These are phyloP conservation scores for Sicyos baderoa DNA, from an alignment of 306 rosid species.

Conservation along the genomic window DNA sequence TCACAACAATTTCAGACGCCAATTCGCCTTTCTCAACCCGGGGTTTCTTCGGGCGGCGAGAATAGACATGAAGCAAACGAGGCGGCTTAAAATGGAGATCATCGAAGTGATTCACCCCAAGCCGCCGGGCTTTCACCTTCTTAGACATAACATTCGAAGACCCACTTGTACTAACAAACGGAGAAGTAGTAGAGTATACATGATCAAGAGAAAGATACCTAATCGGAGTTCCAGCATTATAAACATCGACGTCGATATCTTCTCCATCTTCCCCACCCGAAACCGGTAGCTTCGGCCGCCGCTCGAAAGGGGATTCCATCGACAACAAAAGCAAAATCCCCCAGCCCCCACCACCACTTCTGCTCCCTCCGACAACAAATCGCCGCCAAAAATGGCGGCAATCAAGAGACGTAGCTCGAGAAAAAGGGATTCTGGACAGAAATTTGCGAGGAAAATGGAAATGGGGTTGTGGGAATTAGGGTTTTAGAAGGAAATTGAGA, in stretches of 20 bases:
- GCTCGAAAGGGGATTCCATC: conserved; percentile 45
- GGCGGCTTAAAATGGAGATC: conserved; percentile 30
- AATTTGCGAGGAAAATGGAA: neutral
- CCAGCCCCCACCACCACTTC: conserved; percentile 5
- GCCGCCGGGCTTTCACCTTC: conserved; percentile 79
- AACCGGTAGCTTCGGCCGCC: conserved; percentile 2
- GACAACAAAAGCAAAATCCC: conserved; percentile 20
- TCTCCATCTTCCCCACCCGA: conserved; percentile 29
- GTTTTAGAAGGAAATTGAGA: conserved; percentile 17
- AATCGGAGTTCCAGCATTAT: conserved; percentile 51
- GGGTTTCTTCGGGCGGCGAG: conserved; percentile 54
- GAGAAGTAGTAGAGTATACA: conserved; percentile 85
- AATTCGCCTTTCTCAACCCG: conserved; percentile 24
- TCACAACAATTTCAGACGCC: neutral
- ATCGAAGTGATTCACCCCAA: conserved; percentile 26
- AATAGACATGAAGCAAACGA: conserved; percentile 46
- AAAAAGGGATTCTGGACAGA: neutral
- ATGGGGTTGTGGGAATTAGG: conserved; percentile 13
- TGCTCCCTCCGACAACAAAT: conserved; percentile 27
- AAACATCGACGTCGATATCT: conserved; percentile 50
- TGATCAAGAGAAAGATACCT: conserved; percentile 80
- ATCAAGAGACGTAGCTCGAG: neutral
- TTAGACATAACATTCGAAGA: conserved; percentile 92
- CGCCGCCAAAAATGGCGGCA: neutral
- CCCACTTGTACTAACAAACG: conserved; percentile 63